Evolutionary conservation across 1,284 basidiomycete genomes (phyloP), one percentile per base, ranked within the genome.

Genomic region (Abortiporus biennis): DNA sequence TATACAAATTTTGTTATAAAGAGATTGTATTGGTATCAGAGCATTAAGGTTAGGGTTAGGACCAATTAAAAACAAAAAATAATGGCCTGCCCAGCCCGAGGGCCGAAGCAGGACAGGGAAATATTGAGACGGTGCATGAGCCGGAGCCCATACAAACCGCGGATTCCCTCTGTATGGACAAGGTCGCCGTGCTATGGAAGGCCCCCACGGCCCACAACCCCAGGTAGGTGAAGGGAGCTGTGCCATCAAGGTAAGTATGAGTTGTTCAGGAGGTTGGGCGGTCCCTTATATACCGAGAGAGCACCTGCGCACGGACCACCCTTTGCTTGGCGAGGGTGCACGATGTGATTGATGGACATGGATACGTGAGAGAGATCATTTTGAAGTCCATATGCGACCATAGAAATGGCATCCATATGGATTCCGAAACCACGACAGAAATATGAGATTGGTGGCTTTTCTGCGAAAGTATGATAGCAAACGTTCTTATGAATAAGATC

Each of bases 111-210:
- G 71, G 68, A 75, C 75, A 65, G 77, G 76, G 66, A 80, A 80
- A 80, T 80, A 80, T 80, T 79, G 52, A 65, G 76, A 80, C 74
- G 67, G 68, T 78, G 74, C 76, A 78, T 74, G 69, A 70, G 65
- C 74, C 75, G 65, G 72, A 76, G 71, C 72, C 61, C 74, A 76
- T 74, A 77, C 77, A 78, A 78, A 63, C 72, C 69, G 59, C 63
- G 62, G 61, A 61, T 48, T 42, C 54, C 58, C 59, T 54, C 54
- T 63, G 62, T n/a, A n/a, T 32, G 76, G 75, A 78, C 75, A 78
- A 55, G 76, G 76, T 79, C 76, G 77, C 76, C 77, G 76, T 80
- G 77, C 76, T 76, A 79, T 78, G 76, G 67, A 68, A 69, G 61
- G 54, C 52, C 63, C 68, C 64, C 44, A 57, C 59, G 51, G 64